Evolutionary conservation across 1,139 yeast species (phyloP).

Genomic region (Suhomyces panamericanus): DNA sequence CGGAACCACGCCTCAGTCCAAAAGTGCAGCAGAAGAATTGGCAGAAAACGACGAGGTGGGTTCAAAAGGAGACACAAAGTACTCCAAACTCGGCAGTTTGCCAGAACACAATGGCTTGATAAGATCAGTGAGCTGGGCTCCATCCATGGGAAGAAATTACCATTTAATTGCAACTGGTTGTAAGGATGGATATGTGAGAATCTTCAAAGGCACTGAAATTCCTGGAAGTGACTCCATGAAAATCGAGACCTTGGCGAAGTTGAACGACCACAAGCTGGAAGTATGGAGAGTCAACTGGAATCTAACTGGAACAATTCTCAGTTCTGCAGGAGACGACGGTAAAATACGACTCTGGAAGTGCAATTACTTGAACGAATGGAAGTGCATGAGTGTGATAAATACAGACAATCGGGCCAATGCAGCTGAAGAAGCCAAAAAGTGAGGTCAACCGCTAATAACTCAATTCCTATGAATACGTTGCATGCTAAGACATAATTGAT

Average conservation of each 20-base stretch:
- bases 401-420: slow-evolving; percentile 47
- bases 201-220: slow-evolving; percentile 65
- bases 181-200: slow-evolving; percentile 88
- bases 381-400: slow-evolving; percentile 85
- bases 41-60: slow-evolving; percentile 26
- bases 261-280: slow-evolving; percentile 79
- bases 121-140: slow-evolving; percentile 94
- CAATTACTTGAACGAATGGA: slow-evolving; percentile 80
- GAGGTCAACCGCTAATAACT: neutral
- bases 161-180: slow-evolving; percentile 94
- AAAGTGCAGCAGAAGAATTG: slow-evolving; percentile 32
- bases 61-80: slow-evolving; percentile 24
- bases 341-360: slow-evolving; percentile 90
- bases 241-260: slow-evolving; percentile 39
- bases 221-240: slow-evolving; percentile 32
- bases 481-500: too few species aligned
- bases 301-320: slow-evolving; percentile 84
- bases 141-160: slow-evolving; percentile 88
- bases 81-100: slow-evolving; percentile 38
- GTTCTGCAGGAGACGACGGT: slow-evolving; percentile 96
- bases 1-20: slow-evolving; percentile 37
- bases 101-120: slow-evolving; percentile 88
- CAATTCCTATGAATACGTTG: neutral
- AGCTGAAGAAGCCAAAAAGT: slow-evolving; percentile 3
- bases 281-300: slow-evolving; percentile 98